Evolutionary conservation across 495 filamentous ascomycete genomes (phyloP).

Genomic region (Neurospora sp.): DNA sequence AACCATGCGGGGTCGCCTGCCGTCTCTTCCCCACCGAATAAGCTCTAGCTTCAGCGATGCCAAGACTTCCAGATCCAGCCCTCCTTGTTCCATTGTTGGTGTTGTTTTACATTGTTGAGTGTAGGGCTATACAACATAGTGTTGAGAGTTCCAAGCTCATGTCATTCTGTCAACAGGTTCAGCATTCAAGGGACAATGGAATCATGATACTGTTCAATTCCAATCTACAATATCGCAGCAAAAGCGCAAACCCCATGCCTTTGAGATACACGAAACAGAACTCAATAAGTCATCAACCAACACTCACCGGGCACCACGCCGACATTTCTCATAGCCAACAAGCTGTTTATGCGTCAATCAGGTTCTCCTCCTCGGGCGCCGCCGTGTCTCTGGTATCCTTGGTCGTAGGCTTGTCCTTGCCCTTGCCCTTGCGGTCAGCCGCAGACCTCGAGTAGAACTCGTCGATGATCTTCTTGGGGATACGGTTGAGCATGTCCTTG

Average conservation of each 20-base stretch:
- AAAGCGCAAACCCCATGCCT: conserved; percentile 2
- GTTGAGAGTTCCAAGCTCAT: too few species aligned
- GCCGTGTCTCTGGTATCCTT: conserved; percentile 50
- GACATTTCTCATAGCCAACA: not conserved
- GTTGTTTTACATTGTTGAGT: not conserved
- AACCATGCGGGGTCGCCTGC: conserved; percentile 11
- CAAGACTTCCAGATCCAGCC: not conserved
- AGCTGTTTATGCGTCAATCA: conserved; percentile 52
- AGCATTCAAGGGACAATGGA: not conserved
- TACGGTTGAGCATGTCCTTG: conserved; percentile 94
- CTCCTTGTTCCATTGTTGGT: not conserved
- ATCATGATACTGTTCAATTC: conserved; percentile 11
- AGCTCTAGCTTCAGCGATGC: conserved; percentile 22
- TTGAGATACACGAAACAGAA: conserved; percentile 15
- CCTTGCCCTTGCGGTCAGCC: conserved; percentile 42
- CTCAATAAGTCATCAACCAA: conserved; percentile 1
- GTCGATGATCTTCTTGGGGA: conserved; percentile 85
- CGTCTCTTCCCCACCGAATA: conserved; percentile 28
- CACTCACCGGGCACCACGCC: conserved; percentile 3
- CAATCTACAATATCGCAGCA: conserved; percentile 15
- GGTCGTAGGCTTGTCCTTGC: conserved; percentile 42
- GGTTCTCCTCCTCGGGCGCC: conserved; percentile 47
- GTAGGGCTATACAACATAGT: not conserved
- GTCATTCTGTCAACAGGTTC: not conserved
- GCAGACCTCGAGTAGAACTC: conserved; percentile 78